Evolutionary conservation across 208 protist genomes (phyloP).

Genomic region (Vickermania spadyakhi): DNA sequence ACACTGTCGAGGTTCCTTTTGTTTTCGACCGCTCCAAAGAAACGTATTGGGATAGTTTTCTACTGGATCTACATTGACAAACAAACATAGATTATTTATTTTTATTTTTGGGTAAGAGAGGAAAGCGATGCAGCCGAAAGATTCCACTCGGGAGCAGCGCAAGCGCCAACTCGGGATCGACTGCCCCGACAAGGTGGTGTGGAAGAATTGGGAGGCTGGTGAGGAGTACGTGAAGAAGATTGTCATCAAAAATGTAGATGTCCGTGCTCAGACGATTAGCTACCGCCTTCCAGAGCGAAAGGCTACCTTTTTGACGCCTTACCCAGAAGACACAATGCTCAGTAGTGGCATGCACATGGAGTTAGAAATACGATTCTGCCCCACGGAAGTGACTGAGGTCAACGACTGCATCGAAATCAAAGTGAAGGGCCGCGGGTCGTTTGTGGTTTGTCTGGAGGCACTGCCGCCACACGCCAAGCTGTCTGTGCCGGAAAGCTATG

Average conservation of each 20-base stretch:
- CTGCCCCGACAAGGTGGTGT: constrained; percentile 65
- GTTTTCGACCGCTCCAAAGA: too few relatives aligned
- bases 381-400: constrained; percentile 54
- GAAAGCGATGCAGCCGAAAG: constrained; percentile 1
- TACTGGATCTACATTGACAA: too few relatives aligned
- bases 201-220: constrained; percentile 81
- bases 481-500: constrained; percentile 39
- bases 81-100: too few relatives aligned
- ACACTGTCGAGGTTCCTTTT: too few relatives aligned
- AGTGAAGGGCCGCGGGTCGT: constrained; percentile 66
- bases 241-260: constrained; percentile 81
- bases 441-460: constrained; percentile 68
- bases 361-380: constrained; percentile 68
- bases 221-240: constrained; percentile 81
- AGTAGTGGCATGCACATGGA: constrained; percentile 71
- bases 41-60: too few relatives aligned
- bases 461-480: constrained; percentile 64
- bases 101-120: too few relatives aligned
- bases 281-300: constrained; percentile 69
- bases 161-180: constrained; percentile 73
- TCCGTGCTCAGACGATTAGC: constrained; percentile 54
- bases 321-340: constrained; percentile 77
- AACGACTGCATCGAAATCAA: constrained; percentile 76
- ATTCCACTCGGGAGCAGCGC: constrained; percentile 36
- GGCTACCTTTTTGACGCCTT: constrained; percentile 76